A percentile compares a stretch with the other conserved stretches of the same genome.
Conservation (phyloP, 2,329 filamentous ascomycete species). For the Pseudocercospora fijiensis region DNA sequence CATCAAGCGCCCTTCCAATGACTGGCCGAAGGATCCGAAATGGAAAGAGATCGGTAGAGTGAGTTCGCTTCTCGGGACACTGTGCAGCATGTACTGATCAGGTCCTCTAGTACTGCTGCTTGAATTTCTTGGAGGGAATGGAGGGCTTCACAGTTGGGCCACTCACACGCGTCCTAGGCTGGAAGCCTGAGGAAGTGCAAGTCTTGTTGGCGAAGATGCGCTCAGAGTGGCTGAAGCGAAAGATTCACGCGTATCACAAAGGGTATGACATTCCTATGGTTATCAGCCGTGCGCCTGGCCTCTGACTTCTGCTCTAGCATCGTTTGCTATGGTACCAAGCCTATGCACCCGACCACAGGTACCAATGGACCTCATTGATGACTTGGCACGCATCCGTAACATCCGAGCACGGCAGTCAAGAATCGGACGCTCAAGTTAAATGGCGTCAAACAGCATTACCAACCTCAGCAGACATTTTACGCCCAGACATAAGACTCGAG, state of each 20-base stretch:
- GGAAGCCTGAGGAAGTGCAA: slow-evolving; percentile 47
- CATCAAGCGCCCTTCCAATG: slow-evolving; percentile 30
- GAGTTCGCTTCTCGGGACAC: not conserved
- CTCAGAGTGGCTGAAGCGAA: slow-evolving; percentile 37
- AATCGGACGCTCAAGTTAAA: not conserved
- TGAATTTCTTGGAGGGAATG: slow-evolving; percentile 41
- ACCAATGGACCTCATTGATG: not conserved
- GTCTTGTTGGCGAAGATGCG: slow-evolving; percentile 47
- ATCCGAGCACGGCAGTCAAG: not conserved
- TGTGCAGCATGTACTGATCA: not conserved
- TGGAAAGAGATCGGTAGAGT: slow-evolving; percentile 30
- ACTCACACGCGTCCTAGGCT: slow-evolving; percentile 46
- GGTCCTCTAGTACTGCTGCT: slow-evolving; percentile 22
- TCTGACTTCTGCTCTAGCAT: slow-evolving; percentile 1
- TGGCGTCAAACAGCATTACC: not conserved
- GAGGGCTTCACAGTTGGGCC: slow-evolving; percentile 47
- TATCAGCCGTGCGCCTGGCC: not conserved
- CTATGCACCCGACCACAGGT: slow-evolving; percentile 1
- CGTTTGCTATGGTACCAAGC: slow-evolving; percentile 18
- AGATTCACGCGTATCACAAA: slow-evolving; percentile 28
- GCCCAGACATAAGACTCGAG: not conserved
- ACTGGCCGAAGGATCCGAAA: slow-evolving; percentile 34
- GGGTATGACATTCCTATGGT: slow-evolving; percentile 9
- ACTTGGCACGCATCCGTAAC: not conserved
- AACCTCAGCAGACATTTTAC: not conserved